Evolutionary conservation across 345 rosid species (phyloP), one percentile per base, ranked within the genome.

Genomic region (Pistacia vera): DNA sequence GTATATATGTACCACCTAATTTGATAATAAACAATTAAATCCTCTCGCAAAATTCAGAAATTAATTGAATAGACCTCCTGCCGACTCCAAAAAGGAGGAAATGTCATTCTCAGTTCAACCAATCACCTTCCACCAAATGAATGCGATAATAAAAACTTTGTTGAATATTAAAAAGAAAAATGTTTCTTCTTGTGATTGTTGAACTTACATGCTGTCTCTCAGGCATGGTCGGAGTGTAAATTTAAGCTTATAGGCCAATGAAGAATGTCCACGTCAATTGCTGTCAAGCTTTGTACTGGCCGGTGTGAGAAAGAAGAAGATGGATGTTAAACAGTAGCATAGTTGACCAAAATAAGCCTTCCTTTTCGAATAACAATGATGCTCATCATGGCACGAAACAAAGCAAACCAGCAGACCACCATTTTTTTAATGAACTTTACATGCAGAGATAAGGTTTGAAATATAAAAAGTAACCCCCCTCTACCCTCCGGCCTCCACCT

Each of bases 311-410:
- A 28, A 8, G 68, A 76, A 57, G 70, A 63, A 60, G 11, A 35
- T 74, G 64, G 70, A 72, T 62, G 14, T 38, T 51, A 72, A 67
- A 63, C n/a, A 35, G 55, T 51, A 20, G 11, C 41, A 64, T 28
- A 41, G 84, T 74, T 81, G 79, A 74, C 79, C 76, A 70, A 57
- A 73, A 54, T 65, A 35, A 73, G 54, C 71, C 48, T 22, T 49
- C 56, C 57, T 56, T 80, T 76, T 46, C 46, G 41, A 51, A 68
- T 63, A 77, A 74, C 84, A 77, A 73, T 81, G 75, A 81, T 77
- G 67, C 48, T n/a, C 25, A 72, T 72, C 30, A 73, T 77, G 48
- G 74, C 80, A 61, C 76, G 55, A 75, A 71, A 58, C 75, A 63
- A 69, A 35, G 44, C 71, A 14, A 14, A 62, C 36, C 55, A 13